Percentiles rank a stretch among this genome's conserved stretches.
These are phyloP conservation scores for barrel medic (Medicago truncatula) DNA, from an alignment of 306 rosid genomes.

Conservation along the genomic window MtrunA17r5.0-ANR NC_053048.1:47975001-47975500, in stretches of 20 bases:
- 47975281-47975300: background rate
- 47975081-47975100: conserved; percentile 80
- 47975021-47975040: conserved; percentile 71
- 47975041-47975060: conserved; percentile 76
- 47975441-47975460: too few relatives aligned
- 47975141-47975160: conserved; percentile 71
- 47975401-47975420: too few relatives aligned
- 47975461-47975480: too few relatives aligned
- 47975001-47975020: conserved; percentile 89
- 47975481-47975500: conserved; percentile 16
- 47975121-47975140: conserved; percentile 76
- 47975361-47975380: too few relatives aligned
- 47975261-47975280: too few relatives aligned
- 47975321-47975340: too few relatives aligned
- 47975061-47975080: conserved; percentile 84
- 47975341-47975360: too few relatives aligned
- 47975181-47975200: conserved; percentile 72
- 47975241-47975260: background rate
- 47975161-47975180: conserved; percentile 80
- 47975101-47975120: conserved; percentile 47
- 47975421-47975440: too few relatives aligned
- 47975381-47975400: too few relatives aligned
- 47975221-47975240: conserved; percentile 72
- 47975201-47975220: conserved; percentile 69
- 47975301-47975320: too few relatives aligned